Percentiles rank a stretch among this genome's conserved stretches.
phyloP scores from a whole-genome alignment of 2,329 filamentous ascomycete species.

The Aspergillus piperis region DNA sequence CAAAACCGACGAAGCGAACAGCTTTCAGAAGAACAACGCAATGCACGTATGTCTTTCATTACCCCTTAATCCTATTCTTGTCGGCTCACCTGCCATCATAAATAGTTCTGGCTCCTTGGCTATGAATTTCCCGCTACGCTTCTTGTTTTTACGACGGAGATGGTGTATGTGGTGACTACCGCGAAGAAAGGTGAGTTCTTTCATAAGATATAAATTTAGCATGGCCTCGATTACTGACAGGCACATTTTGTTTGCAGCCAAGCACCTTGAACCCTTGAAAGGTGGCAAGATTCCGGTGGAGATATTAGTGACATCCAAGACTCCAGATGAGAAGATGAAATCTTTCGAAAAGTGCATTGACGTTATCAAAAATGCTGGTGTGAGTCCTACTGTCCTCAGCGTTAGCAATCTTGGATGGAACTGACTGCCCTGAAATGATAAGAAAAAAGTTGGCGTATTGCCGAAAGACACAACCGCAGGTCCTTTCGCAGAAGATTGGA shows the following conservation, averaged over 20 bases:
- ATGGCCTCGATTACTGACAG: neutral
- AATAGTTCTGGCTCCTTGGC: slow-evolving; percentile 93
- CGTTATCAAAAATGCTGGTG: slow-evolving; percentile 82
- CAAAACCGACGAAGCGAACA: slow-evolving; percentile 84
- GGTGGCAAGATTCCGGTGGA: slow-evolving; percentile 91
- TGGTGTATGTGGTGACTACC: slow-evolving; percentile 89
- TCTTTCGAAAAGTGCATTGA: slow-evolving; percentile 82
- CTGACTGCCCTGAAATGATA: neutral
- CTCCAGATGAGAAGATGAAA: slow-evolving; percentile 87
- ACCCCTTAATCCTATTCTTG: neutral
- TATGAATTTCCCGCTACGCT: slow-evolving; percentile 98
- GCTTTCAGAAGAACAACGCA: slow-evolving; percentile 94
- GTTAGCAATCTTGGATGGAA: neutral
- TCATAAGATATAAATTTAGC: neutral
- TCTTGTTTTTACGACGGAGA: slow-evolving; percentile 86
- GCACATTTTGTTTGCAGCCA: slow-evolving; percentile 60
- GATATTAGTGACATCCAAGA: slow-evolving; percentile 87
- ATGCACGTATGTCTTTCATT: slow-evolving; percentile 71
- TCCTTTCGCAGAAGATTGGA: slow-evolving; percentile 96
- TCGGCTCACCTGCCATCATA: neutral
- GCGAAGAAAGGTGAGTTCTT: slow-evolving; percentile 80
- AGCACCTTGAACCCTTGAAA: slow-evolving; percentile 89
- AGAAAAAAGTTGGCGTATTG: slow-evolving; percentile 89
- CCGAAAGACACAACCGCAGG: slow-evolving; percentile 82
- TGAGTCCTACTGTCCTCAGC: slow-evolving; percentile 50